Evolutionary conservation across 768 basidiomycete species (phyloP), one percentile per base, ranked within the genome.

Genomic region (Pisolithus sp.): DNA sequence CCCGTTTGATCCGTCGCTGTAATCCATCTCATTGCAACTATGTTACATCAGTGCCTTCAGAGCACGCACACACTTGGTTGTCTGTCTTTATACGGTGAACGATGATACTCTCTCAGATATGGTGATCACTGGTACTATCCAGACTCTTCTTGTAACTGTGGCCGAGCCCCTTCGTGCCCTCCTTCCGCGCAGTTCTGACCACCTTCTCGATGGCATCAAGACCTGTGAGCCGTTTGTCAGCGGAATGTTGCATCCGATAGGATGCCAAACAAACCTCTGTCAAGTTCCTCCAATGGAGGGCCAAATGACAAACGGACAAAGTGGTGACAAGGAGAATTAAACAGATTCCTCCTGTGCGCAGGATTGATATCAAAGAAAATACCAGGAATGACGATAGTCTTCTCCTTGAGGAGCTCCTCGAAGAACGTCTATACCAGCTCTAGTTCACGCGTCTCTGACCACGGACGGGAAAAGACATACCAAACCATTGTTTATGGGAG

Each of bases 371-470:
- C 88, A 57, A 92, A 92, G 75, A 92, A 93, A 58, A 89, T 89
- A 10, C 93, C 93, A 5, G 92, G 91, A 44, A 93, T 90, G 50
- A 91, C 87, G 57, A 93, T 93, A 9, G 90, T 88, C 69, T 90
- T 78, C 69, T 90, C 87, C 69, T 93, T 95, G 49, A 95, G 76
- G 41, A 93, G 73, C 68, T 93, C 93, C 62, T 95, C 93, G 63
- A 97, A 97, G 81, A 97, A 95, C 5, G 89, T 90, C 80, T 84
- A 46, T 26, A 21, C 53, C 39, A 18, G 21, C 49, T 40, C 54
- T 41, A 48, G 42, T 34, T 36, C 9, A 45, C 18, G 20, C 49
- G 23, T 34, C 12, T 34, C 38, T 44, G 46, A n/a, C 2, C 48
- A 12, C n/a, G 13, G 18, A 31, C 38, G 34, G 21, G 13, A 9